Evolutionary conservation across 345 rosid genomes (phyloP), one percentile per base, ranked within the genome.

Genomic region (Viola odorata): DNA sequence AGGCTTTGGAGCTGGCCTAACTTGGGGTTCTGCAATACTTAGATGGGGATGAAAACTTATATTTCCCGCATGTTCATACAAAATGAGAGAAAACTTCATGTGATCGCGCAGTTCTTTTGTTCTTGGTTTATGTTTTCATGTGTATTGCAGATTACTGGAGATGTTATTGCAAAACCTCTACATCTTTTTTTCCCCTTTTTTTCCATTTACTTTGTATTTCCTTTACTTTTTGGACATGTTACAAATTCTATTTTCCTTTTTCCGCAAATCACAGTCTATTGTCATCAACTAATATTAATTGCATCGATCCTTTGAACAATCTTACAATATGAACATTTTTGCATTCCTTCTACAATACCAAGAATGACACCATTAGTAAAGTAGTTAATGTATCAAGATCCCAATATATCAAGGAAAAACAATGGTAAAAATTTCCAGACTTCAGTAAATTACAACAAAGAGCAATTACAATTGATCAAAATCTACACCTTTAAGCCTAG

Each of bases 1-100:
- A 10, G 97, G 97, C 55, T 94, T 88, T 42, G 97, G 99, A 48
- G 99, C 96, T 3, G 99, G 97, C 61, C 82, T 94, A 66, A 94
- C 95, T 41, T 86, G 97, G 99, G 99, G 89, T 51, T 88, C 99
- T 51, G 96, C 91, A 15, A 79, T 94, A 48, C 3, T 90, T 55
- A 72, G 96, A 77, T 94, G 99, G 96, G 88, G 86, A 42, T 88
- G 73, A 84, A 64, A 50, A 7, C 7, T 38, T 54, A 8, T 38
- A 17, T 68, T 57, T 71, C 65, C 55, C 5, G 16, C 63, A 15
- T 61, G 9, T 58, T 59, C 60, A 40, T 47, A 39, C 6, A 54
- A 7, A 14, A 58, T 52, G 62, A 48, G 55, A 12, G 50, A 51
- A 40, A 55, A 53, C 58, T 68, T 47, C 62, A 55, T 56, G 32